These are phyloP conservation scores for Amyloporia xantha DNA, from an alignment of 768 basidiomycete genomes.

Conservation along the genomic window DNA sequence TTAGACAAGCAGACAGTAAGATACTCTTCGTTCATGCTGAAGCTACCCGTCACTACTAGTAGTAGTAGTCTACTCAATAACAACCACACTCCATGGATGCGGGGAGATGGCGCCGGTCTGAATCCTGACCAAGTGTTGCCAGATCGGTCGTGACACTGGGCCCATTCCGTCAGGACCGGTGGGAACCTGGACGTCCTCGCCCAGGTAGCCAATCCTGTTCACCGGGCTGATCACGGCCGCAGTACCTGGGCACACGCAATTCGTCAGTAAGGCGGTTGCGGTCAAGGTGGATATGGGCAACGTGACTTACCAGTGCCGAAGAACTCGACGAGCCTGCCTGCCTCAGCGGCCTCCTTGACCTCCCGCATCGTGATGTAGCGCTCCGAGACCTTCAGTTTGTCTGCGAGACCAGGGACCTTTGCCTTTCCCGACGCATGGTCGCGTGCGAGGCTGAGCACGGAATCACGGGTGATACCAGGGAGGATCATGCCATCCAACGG, in stretches of 20 bases:
- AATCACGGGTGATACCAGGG: constrained; percentile 64
- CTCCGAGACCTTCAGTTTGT: constrained; percentile 55
- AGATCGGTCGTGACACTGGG: constrained; percentile 44
- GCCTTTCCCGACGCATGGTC: constrained; percentile 47
- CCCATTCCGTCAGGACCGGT: constrained; percentile 71
- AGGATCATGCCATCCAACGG: constrained; percentile 61
- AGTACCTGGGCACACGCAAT: constrained; percentile 28
- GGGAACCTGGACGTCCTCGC: constrained; percentile 47
- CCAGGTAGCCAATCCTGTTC: constrained; percentile 52
- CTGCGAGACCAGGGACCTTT: constrained; percentile 43
- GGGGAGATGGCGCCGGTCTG: constrained; percentile 66
- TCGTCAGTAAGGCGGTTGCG: too few species aligned
- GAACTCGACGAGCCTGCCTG: constrained; percentile 41
- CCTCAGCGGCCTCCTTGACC: constrained; percentile 42
- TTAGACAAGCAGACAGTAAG: neutral
- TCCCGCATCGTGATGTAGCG: constrained; percentile 73
- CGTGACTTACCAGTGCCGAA: constrained; percentile 35
- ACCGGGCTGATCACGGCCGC: constrained; percentile 50
- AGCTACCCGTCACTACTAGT: neutral
- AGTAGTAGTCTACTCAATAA: constrained; percentile 22
- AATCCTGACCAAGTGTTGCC: constrained; percentile 47
- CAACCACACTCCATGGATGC: constrained; percentile 74
- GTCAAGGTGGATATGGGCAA: neutral
- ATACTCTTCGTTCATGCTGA: neutral
- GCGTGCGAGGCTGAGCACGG: constrained; percentile 41